Percentiles rank a stretch among this genome's conserved stretches.
These are phyloP conservation scores for Saccharomyces hybrid DNA, from an alignment of 1,139 yeast genomes.

Conservation along the genomic window DNA sequence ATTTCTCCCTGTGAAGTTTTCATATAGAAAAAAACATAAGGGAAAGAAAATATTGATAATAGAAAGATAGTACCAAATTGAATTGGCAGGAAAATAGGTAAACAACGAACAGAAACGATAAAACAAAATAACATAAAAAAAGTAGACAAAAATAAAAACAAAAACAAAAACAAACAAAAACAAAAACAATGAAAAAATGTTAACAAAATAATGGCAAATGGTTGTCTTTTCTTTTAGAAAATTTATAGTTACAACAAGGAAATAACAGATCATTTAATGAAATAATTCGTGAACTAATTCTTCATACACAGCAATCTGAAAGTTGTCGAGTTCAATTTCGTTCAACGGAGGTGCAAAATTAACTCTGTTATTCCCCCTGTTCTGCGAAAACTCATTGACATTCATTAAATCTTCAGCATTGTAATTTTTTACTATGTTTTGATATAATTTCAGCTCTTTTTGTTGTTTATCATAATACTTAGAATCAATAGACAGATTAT, in stretches of 20 bases:
- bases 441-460: slow-evolving; percentile 27
- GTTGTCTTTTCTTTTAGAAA: not conserved
- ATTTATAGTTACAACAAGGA: not conserved
- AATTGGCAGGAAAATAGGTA: not conserved
- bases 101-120: not conserved
- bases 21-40: not conserved
- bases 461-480: slow-evolving; percentile 27
- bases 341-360: slow-evolving; percentile 28
- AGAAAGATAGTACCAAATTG: not conserved
- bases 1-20: not conserved
- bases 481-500: slow-evolving; percentile 27
- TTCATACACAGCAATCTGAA: slow-evolving; percentile 34
- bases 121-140: not conserved
- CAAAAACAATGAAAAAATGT: too few species aligned
- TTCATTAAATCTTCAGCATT: slow-evolving; percentile 23
- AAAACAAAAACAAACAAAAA: not conserved
- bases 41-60: not conserved
- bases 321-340: slow-evolving; percentile 27
- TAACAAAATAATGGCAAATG: not conserved
- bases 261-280: not conserved
- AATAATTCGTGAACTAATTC: slow-evolving; percentile 27
- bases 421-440: slow-evolving; percentile 29
- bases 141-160: not conserved
- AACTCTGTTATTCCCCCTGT: slow-evolving; percentile 13
- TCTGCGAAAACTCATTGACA: slow-evolving; percentile 14